Evolutionary conservation across 2,329 filamentous ascomycete genomes (phyloP).

Genomic region (Coniella lustricola): DNA sequence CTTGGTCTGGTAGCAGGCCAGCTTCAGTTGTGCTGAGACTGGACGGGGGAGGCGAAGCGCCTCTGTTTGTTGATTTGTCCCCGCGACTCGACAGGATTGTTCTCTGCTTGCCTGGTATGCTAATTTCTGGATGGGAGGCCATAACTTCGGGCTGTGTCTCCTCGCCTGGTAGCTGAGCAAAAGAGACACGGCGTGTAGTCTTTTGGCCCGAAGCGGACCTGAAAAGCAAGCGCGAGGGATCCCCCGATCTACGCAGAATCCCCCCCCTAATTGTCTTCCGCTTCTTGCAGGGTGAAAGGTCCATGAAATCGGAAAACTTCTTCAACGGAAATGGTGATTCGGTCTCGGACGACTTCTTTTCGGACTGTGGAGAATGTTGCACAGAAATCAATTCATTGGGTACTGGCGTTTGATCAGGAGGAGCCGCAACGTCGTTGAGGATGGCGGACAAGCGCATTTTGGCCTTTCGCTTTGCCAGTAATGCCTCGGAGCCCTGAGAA

Average conservation of each 20-base stretch:
- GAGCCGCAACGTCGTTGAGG: constrained; percentile 8
- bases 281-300: constrained; percentile 35
- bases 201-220: constrained; percentile 18
- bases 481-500: not conserved
- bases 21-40: constrained; percentile 8
- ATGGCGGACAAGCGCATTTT: constrained; percentile 8
- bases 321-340: constrained; percentile 43
- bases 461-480: not conserved
- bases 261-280: not conserved
- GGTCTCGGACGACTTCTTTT: constrained; percentile 36
- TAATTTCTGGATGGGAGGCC: no score
- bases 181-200: constrained; percentile 27
- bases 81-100: constrained; percentile 4
- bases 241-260: not conserved
- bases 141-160: not conserved
- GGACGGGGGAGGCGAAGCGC: constrained; percentile 11
- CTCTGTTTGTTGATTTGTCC: not conserved
- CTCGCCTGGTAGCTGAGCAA: constrained; percentile 26
- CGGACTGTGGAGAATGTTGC: constrained; percentile 21
- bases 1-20: constrained; percentile 27
- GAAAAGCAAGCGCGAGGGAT: constrained; percentile 3
- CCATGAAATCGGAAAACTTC: constrained; percentile 46
- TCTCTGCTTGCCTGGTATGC: no score
- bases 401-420: not conserved
- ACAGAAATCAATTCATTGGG: no score